Evolutionary conservation across 345 rosid genomes (phyloP).

Genomic region (Laguncularia racemosa): DNA sequence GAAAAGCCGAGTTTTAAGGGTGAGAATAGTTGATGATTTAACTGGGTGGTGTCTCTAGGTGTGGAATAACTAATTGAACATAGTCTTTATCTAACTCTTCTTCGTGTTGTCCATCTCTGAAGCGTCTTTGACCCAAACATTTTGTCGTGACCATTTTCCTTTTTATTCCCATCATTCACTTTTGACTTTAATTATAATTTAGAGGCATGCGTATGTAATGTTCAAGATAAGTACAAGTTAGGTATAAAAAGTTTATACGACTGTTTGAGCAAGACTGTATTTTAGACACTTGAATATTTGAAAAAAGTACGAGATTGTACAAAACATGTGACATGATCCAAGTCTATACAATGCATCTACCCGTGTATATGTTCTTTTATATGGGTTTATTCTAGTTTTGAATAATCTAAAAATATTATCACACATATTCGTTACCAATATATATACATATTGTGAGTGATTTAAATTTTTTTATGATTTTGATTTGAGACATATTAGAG

Average conservation of each 20-base stretch:
- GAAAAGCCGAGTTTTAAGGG: conserved; percentile 2
- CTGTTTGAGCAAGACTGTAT: conserved; percentile 5
- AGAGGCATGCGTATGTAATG: conserved; percentile 13
- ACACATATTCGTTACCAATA: too few species aligned
- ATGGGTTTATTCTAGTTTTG: too few species aligned
- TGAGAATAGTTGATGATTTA: background rate
- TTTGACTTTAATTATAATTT: conserved; percentile 23
- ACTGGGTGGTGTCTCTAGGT: background rate
- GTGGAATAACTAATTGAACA: background rate
- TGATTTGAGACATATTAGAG: too few species aligned
- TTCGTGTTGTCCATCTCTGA: conserved; percentile 8
- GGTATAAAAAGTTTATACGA: conserved; percentile 22
- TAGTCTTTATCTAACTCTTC: background rate
- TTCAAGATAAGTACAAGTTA: conserved; percentile 13
- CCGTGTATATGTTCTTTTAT: too few species aligned
- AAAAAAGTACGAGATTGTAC: too few species aligned
- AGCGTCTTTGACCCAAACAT: conserved; percentile 45
- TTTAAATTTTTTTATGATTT: too few species aligned
- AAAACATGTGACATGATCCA: too few species aligned
- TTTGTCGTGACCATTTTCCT: background rate
- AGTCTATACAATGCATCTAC: too few species aligned
- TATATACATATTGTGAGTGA: too few species aligned
- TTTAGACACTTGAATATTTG: too few species aligned
- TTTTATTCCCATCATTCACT: conserved; percentile 1
- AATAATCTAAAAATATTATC: too few species aligned